A percentile compares a stretch with the other conserved stretches of the same genome.
Conservation (phyloP, 371 early-diverging fungal species). For the Mortierella sp. region DNA sequence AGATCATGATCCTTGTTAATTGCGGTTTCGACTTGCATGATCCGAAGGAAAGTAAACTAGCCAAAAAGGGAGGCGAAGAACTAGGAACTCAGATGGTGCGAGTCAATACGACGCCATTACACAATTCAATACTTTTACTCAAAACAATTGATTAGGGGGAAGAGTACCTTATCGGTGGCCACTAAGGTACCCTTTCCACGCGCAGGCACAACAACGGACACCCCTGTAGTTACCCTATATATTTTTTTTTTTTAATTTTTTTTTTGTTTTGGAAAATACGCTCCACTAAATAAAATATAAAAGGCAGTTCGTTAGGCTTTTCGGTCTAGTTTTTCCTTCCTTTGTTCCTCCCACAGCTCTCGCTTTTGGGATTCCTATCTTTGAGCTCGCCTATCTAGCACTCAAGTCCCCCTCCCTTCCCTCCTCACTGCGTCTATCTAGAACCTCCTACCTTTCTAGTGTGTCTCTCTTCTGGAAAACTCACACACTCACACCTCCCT, state of each 20-base stretch:
- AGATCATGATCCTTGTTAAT: background rate
- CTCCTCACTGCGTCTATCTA: background rate
- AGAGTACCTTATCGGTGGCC: constrained; percentile 5
- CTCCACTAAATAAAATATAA: background rate
- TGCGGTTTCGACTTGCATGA: background rate
- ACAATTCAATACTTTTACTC: background rate
- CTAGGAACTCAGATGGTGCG: too few relatives aligned
- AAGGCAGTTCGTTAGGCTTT: background rate
- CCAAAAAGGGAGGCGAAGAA: background rate
- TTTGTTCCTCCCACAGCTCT: background rate
- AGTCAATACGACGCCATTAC: background rate
- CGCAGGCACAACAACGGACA: background rate
- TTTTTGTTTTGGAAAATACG: too few relatives aligned
- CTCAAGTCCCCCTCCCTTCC: too few relatives aligned
- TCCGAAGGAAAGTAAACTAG: background rate
- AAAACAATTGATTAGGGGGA: background rate
- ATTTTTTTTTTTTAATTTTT: too few relatives aligned
- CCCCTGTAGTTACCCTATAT: background rate
- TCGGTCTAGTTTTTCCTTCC: background rate
- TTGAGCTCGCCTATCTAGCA: too few relatives aligned
- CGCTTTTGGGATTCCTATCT: background rate
- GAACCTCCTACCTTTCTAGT: background rate
- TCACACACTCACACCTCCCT: background rate
- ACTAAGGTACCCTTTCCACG: background rate
- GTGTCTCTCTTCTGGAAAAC: background rate